Base-by-base conservation (phyloP, 768 basidiomycete species). In the Lepiota brunneoincarnata region DNA sequence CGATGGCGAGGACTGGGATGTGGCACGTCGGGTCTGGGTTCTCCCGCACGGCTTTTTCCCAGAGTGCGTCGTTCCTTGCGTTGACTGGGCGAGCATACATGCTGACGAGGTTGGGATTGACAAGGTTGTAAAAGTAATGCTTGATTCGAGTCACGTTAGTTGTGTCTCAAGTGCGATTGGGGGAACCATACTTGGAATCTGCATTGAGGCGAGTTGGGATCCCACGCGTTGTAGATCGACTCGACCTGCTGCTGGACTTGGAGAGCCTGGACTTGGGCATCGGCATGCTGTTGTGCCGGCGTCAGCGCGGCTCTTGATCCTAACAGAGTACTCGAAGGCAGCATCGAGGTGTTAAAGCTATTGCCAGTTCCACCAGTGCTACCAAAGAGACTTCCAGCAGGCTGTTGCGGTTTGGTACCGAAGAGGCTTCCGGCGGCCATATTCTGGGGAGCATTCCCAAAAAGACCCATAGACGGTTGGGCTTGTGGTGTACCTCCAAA, bases 61-160 rank as follows among this genome's bases (percentile, higher is more conserved):
- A 93, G 40, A 85, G 61, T 7, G 73, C 73, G 40, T 91, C 88
- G 43, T 89, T 86, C 4, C 80, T 78, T 11, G 84, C 84, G 60
- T 90, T 90, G 12, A 75, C 66, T 11, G 92, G 91, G 14, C 88
- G 82, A 6, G 80, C 84, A 58, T 89, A 94, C 48, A 84, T 59
- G 23, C 71, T 74, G 2, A 88, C 81, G 59, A 85, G 76, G 4
- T 72, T 73, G 0, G 89, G 88, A 60, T 88, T 83, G 3, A 93
- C 89, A 12, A 90, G 72, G 61, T 93, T 93, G 66, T 94, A 93
- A 60, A 94, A 94, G 58, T 82, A 83, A 58, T 90, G 81, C 91
- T 93, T 38, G 3, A 54, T 2, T 28, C 4, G 58, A 24, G 43
- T 6, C 50, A 21, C 24, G 39, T 24, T 26, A 53, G 36, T 24